Evolutionary conservation across 2,329 filamentous ascomycete species (phyloP).

Genomic region (Fusarium nurragi): DNA sequence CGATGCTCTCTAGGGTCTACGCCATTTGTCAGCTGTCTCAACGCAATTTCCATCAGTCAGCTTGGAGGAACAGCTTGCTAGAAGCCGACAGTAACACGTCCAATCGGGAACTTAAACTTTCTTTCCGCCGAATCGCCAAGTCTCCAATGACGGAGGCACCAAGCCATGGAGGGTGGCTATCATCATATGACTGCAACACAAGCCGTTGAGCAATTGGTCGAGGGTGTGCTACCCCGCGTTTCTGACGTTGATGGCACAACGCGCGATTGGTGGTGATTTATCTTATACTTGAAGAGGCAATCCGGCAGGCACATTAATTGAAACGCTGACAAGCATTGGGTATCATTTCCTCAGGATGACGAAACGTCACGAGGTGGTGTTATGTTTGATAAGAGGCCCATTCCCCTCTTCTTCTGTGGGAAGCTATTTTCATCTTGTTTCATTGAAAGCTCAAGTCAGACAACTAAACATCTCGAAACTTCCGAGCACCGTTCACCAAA

Average conservation of each 20-base stretch:
- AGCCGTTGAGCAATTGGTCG: not conserved
- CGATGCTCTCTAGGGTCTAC: not conserved
- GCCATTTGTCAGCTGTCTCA: not conserved
- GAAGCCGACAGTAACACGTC: not conserved
- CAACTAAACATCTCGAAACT: no score
- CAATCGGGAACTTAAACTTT: not conserved
- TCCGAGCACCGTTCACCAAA: not conserved
- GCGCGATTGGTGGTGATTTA: slow-evolving; percentile 1
- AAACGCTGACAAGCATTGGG: slow-evolving; percentile 21
- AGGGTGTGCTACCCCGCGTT: slow-evolving; percentile 33
- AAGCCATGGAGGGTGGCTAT: not conserved
- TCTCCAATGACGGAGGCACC: not conserved
- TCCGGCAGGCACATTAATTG: not conserved
- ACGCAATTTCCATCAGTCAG: not conserved
- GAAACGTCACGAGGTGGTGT: slow-evolving; percentile 14
- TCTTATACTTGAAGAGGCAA: slow-evolving; percentile 21
- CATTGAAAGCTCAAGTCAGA: not conserved
- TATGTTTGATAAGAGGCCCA: slow-evolving; percentile 5
- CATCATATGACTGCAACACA: not conserved
- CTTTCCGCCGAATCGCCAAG: no score
- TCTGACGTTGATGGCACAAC: slow-evolving; percentile 32
- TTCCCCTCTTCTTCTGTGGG: slow-evolving; percentile 10
- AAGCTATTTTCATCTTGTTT: not conserved
- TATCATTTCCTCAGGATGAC: slow-evolving; percentile 7
- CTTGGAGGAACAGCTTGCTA: not conserved